Evolutionary conservation across 2,329 filamentous ascomycete species (phyloP).

Genomic region (Malbranchea zuffiana): DNA sequence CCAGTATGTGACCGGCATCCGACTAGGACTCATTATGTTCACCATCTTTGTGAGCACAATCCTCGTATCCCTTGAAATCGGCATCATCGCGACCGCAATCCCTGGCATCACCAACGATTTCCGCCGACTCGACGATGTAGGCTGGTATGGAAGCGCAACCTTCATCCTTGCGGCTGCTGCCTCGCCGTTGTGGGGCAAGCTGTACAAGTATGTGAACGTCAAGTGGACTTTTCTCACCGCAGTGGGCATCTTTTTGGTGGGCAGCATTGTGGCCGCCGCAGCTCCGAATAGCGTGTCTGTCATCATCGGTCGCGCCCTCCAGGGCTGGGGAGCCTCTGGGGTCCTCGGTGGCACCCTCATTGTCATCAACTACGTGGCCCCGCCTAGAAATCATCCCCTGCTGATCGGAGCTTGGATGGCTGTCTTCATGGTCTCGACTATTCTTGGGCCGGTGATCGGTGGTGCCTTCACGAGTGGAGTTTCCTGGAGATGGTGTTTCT

Average conservation of each 20-base stretch:
- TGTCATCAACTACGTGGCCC: constrained; percentile 10
- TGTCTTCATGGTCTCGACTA: constrained; percentile 12
- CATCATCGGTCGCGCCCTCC: constrained; percentile 25
- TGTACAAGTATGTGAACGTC: constrained; percentile 33
- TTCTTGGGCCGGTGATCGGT: constrained; percentile 12
- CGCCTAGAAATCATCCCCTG: constrained; percentile 9
- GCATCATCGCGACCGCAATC: constrained; percentile 26
- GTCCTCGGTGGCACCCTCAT: constrained; percentile 30
- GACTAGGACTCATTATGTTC: constrained; percentile 3
- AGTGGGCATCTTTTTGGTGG: constrained; percentile 21
- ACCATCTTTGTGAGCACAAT: constrained; percentile 5
- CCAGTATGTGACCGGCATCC: too few species aligned
- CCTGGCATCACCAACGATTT: constrained; percentile 28
- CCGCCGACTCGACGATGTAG: constrained; percentile 25
- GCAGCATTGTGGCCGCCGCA: constrained; percentile 18
- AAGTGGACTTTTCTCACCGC: constrained; percentile 25
- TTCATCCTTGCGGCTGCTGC: constrained; percentile 21
- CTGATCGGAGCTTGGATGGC: constrained; percentile 9
- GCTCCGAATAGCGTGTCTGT: constrained; percentile 2
- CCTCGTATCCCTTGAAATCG: constrained; percentile 10
- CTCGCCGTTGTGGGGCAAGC: constrained; percentile 26
- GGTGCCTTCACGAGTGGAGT: constrained; percentile 13
- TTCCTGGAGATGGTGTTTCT: constrained; percentile 14
- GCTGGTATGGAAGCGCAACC: constrained; percentile 29
- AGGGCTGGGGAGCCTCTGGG: constrained; percentile 30